Evolutionary conservation across 176 grass and related monocot genomes (phyloP).

Genomic region (Triticum urartu): DNA sequence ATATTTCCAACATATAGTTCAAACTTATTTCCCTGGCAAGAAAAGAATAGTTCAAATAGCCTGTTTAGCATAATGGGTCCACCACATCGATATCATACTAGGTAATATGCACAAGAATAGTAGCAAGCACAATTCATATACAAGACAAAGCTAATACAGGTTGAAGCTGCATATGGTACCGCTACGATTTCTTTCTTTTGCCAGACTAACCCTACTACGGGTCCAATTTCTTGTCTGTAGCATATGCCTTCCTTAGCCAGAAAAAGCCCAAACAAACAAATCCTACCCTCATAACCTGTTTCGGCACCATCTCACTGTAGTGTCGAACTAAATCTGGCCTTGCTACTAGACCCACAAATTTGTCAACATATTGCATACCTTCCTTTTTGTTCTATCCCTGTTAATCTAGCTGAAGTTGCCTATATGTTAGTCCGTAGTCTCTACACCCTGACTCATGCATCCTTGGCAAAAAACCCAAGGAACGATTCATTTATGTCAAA

Average conservation of each 20-base stretch:
- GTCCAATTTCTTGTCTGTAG: not conserved
- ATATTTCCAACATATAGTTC: no score
- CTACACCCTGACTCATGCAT: not conserved
- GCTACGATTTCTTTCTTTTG: not conserved
- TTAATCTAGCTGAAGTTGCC: not conserved
- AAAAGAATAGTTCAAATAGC: not conserved
- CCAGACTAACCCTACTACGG: not conserved
- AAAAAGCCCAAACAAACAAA: not conserved
- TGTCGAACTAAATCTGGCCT: conserved; percentile 16
- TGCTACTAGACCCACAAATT: not conserved
- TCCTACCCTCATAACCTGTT: not conserved
- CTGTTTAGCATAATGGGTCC: not conserved
- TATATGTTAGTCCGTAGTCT: not conserved
- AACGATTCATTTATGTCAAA: no score
- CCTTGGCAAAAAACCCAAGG: not conserved
- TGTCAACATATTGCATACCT: not conserved
- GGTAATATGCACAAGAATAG: not conserved
- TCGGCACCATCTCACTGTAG: not conserved
- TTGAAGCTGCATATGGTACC: not conserved
- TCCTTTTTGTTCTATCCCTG: not conserved
- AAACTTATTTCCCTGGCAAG: not conserved
- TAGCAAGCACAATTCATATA: not conserved
- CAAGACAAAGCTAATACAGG: not conserved
- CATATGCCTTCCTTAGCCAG: not conserved
- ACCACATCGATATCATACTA: not conserved